These are phyloP conservation scores for Erysimum pusillum DNA, from an alignment of 441 rosid species.

Conservation along the genomic window DNA sequence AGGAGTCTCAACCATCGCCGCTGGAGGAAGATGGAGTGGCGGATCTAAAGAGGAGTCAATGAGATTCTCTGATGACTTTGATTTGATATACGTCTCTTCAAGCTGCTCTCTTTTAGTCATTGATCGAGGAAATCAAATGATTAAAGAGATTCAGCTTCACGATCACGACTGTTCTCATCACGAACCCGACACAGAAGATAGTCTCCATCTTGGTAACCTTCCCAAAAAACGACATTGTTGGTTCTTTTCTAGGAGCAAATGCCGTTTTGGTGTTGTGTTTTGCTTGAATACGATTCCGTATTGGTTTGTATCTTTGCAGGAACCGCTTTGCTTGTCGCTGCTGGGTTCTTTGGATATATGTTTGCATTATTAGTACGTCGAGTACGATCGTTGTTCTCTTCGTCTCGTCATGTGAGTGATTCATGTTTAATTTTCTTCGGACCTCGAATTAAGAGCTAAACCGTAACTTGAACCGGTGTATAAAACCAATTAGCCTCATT, in stretches of 20 bases:
- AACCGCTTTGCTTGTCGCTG: slow-evolving; percentile 75
- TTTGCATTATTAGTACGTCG: slow-evolving; percentile 81
- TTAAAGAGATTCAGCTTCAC: slow-evolving; percentile 85
- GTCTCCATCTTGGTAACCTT: slow-evolving; percentile 68
- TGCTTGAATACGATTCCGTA: not conserved
- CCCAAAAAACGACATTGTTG: not conserved
- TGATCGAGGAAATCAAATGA: slow-evolving; percentile 90
- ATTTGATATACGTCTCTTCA: slow-evolving; percentile 68
- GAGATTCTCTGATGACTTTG: slow-evolving; percentile 89
- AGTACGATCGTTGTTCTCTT: slow-evolving; percentile 70
- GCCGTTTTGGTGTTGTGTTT: not conserved
- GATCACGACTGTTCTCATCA: slow-evolving; percentile 74
- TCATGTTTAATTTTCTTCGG: not conserved
- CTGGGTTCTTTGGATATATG: slow-evolving; percentile 89
- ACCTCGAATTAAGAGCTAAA: not conserved
- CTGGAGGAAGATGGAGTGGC: slow-evolving; percentile 76
- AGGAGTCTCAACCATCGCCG: slow-evolving; percentile 93
- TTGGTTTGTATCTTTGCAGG: slow-evolving; percentile 53
- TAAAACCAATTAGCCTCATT: slow-evolving; percentile 1
- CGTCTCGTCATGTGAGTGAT: slow-evolving; percentile 58
- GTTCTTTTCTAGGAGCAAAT: not conserved
- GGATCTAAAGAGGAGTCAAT: slow-evolving; percentile 54
- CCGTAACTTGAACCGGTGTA: not conserved
- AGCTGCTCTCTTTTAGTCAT: slow-evolving; percentile 85
- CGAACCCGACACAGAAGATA: slow-evolving; percentile 55